Evolutionary conservation across 2,329 filamentous ascomycete genomes (phyloP).

Genomic region (Fusarium sp.): DNA sequence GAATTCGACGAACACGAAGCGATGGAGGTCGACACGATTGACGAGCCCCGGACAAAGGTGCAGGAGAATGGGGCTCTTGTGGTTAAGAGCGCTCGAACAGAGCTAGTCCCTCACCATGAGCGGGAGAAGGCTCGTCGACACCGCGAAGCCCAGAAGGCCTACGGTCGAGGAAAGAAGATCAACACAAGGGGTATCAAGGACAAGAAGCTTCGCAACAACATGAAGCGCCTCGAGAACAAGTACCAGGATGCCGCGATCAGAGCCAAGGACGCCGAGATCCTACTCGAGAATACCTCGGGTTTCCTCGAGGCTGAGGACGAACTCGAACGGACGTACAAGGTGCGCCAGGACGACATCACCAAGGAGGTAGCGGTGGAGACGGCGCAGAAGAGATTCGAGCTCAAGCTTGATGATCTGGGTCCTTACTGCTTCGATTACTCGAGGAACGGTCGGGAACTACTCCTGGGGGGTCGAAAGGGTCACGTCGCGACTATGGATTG

Average conservation of each 20-base stretch:
- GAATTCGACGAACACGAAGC: slow-evolving; percentile 27
- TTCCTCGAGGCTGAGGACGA: slow-evolving; percentile 90
- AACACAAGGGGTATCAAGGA: slow-evolving; percentile 80
- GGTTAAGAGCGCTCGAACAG: slow-evolving; percentile 60
- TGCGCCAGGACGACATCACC: slow-evolving; percentile 87
- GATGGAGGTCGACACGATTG: slow-evolving; percentile 53
- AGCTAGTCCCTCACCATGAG: slow-evolving; percentile 64
- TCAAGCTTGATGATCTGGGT: slow-evolving; percentile 83
- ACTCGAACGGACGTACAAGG: slow-evolving; percentile 91
- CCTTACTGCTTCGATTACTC: slow-evolving; percentile 93
- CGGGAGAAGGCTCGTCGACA: slow-evolving; percentile 62
- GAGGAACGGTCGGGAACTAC: slow-evolving; percentile 84
- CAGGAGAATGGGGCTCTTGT: slow-evolving; percentile 65
- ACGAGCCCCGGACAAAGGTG: slow-evolving; percentile 49
- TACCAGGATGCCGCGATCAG: slow-evolving; percentile 83
- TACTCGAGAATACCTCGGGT: slow-evolving; percentile 86
- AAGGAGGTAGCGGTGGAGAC: slow-evolving; percentile 81
- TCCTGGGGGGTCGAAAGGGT: slow-evolving; percentile 90
- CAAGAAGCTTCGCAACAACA: slow-evolving; percentile 86
- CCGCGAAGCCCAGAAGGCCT: slow-evolving; percentile 76
- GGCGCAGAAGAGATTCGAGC: slow-evolving; percentile 91
- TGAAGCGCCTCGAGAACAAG: slow-evolving; percentile 82
- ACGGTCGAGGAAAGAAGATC: slow-evolving; percentile 85
- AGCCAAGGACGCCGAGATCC: slow-evolving; percentile 94
- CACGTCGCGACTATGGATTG: slow-evolving; percentile 98